Base-by-base conservation (phyloP, 257 asterid genomes). In the Capsicum baccatum region DNA sequence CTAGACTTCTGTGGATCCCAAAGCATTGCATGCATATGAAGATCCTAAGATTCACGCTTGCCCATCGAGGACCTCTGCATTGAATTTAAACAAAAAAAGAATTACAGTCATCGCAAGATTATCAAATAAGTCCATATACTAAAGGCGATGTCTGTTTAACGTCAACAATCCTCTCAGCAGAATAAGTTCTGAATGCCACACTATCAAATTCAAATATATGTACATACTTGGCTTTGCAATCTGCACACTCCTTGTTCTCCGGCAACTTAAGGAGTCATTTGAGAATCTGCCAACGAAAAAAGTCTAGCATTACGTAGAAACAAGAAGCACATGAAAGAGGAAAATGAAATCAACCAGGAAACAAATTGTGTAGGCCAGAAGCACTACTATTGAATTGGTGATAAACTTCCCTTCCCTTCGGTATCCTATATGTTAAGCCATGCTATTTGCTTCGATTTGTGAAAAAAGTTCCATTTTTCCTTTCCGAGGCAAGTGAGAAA, bases 41-140 rank as follows among this genome's bases (percentile, higher is more conserved):
- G 87, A 97, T 93, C 86, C 99, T 99, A 82, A 97, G 90, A 88
- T 97, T 97, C 91, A 97, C 99, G 67, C 99, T 97, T 83, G 99
- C 99, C 99, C 99, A 97, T 83, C 99, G 96, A 83, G 99, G 99
- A 89, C 99, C 99, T 88, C 99, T 97, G 92, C 73, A 70, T 17
- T 16, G 26, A 21, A 21, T 21, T 21, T 21, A 21, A 21, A 21
- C 26, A 21, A 21, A 21, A 21, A 21, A 21, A 21, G 26, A 21
- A 21, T 21, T 21, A 21, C 26, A 21, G 26, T 21, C 26, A 21
- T 21, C 26, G 57, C 79, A 44, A 70, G 57, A 44, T 42, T 44
- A 9, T 70, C 17, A 44, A 70, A 70, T 17, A 70, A 69, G 58
- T 71, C 58, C 57, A 71, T 5, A 17, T n/a, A 21, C 19, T 19